A percentile compares a stretch with the other conserved stretches of the same genome.
phyloP scores from a whole-genome alignment of 2,329 filamentous ascomycete species.

The Trichoderma gracile region DNA sequence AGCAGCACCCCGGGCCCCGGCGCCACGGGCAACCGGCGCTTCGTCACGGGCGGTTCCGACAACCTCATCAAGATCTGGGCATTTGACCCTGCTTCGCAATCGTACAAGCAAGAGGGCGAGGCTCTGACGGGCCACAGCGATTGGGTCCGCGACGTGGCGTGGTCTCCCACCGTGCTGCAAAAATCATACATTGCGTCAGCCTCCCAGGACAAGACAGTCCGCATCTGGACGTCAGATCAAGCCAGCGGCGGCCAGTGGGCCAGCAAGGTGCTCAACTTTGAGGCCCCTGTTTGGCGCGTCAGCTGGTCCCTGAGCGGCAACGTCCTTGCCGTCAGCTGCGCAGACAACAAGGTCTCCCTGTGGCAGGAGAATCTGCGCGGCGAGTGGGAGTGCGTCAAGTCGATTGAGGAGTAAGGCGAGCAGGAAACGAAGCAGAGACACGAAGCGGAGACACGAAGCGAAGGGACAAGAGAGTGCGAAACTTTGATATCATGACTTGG shows the following conservation, averaged over 20 bases:
- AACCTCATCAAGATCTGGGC: conserved; percentile 93
- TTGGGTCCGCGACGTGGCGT: conserved; percentile 97
- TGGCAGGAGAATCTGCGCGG: conserved; percentile 99
- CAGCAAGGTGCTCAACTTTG: conserved; percentile 82
- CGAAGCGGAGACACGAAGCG: background rate
- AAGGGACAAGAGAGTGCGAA: background rate
- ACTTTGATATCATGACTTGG: conserved; percentile 5
- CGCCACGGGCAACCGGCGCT: conserved; percentile 69
- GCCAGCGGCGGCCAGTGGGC: conserved; percentile 72
- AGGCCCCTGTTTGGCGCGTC: conserved; percentile 89
- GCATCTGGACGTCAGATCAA: conserved; percentile 85
- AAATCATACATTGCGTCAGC: conserved; percentile 97
- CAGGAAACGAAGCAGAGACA: background rate
- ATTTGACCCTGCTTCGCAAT: conserved; percentile 64
- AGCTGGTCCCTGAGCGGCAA: conserved; percentile 98
- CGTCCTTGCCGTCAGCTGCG: conserved; percentile 87
- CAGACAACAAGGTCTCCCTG: conserved; percentile 93
- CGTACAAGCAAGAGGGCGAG: conserved; percentile 62
- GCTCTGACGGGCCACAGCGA: conserved; percentile 81
- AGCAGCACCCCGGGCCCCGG: conserved; percentile 65
- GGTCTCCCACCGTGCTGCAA: conserved; percentile 91
- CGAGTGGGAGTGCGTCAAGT: conserved; percentile 96
- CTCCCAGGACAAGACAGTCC: conserved; percentile 93
- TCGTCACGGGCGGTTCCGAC: conserved; percentile 93
- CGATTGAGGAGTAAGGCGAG: conserved; percentile 74